These are phyloP conservation scores for Smithsoniella earleae DNA, from an alignment of 163 green algal genomes.

Conservation along the genomic window DNA sequence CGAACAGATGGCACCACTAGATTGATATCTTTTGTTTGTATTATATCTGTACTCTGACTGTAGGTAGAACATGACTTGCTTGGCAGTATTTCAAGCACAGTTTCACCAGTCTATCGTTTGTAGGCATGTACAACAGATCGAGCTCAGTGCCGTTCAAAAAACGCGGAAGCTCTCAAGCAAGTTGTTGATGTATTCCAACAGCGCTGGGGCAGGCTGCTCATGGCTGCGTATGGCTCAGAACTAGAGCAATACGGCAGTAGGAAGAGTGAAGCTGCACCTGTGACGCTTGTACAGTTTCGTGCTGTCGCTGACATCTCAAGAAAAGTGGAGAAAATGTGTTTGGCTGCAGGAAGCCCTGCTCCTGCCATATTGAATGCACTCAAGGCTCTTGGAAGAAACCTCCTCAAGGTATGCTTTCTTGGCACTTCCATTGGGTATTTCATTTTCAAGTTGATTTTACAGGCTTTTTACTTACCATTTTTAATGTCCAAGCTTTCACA, in stretches of 20 bases:
- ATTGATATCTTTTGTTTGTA: too few species aligned
- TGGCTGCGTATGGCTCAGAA: background rate
- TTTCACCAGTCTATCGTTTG: too few species aligned
- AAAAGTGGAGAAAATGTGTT: constrained; percentile 13
- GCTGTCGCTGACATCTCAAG: constrained; percentile 2
- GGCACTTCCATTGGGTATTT: too few species aligned
- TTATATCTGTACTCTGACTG: too few species aligned
- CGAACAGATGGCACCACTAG: too few species aligned
- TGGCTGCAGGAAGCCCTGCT: background rate
- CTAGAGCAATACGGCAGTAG: background rate
- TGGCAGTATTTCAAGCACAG: too few species aligned
- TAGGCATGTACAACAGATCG: background rate
- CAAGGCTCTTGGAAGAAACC: background rate
- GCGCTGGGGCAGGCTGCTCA: constrained; percentile 18
- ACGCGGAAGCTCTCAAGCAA: background rate
- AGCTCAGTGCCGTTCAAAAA: background rate
- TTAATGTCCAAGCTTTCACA: too few species aligned
- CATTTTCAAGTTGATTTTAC: too few species aligned
- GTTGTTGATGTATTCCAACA: constrained; percentile 6
- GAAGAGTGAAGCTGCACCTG: background rate
- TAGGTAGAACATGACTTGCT: too few species aligned
- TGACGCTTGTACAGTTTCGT: background rate
- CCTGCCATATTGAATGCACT: background rate
- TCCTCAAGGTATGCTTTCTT: constrained; percentile 20
- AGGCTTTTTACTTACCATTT: too few species aligned